Conservation (phyloP, 2,329 filamentous ascomycete genomes). For the Leptographium radiaticola region DNA sequence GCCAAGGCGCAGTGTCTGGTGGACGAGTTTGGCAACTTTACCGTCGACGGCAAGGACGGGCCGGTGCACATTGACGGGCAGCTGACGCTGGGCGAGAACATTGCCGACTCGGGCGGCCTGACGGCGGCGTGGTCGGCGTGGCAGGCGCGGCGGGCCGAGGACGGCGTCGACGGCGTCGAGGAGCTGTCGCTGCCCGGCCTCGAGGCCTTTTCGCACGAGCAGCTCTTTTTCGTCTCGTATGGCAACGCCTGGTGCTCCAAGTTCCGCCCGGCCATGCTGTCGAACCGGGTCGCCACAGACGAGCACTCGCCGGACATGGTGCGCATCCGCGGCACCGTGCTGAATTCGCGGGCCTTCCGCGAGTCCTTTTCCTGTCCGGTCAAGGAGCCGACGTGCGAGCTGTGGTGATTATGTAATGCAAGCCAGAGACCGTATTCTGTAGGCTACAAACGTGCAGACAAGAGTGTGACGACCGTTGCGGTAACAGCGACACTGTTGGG, state of each 20-base stretch:
- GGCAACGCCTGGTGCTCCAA: slow-evolving; percentile 56
- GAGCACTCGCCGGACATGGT: slow-evolving; percentile 52
- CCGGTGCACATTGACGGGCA: slow-evolving; percentile 49
- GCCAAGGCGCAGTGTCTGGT: slow-evolving; percentile 51
- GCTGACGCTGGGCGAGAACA: slow-evolving; percentile 55
- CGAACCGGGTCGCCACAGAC: slow-evolving; percentile 46
- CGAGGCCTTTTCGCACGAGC: slow-evolving; percentile 48
- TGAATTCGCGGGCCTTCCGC: slow-evolving; percentile 54
- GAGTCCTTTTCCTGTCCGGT: slow-evolving; percentile 53
- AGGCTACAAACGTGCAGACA: too few species aligned
- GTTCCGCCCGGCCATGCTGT: slow-evolving; percentile 41
- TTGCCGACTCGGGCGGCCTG: slow-evolving; percentile 57
- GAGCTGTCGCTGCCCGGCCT: slow-evolving; percentile 41
- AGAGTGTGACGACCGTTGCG: neutral
- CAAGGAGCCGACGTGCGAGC: slow-evolving; percentile 54
- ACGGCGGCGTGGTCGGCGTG: slow-evolving; percentile 51
- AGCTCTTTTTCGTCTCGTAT: slow-evolving; percentile 57
- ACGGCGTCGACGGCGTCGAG: neutral
- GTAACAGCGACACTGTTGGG: neutral
- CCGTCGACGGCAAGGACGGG: slow-evolving; percentile 40
- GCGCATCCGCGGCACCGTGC: slow-evolving; percentile 49
- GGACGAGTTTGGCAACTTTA: slow-evolving; percentile 52
- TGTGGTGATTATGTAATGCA: slow-evolving; percentile 37
- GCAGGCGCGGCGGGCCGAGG: slow-evolving; percentile 37
- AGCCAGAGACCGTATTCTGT: too few species aligned